Conservation (phyloP, 106 monocot species). For the Cymbidium sinense region DNA sequence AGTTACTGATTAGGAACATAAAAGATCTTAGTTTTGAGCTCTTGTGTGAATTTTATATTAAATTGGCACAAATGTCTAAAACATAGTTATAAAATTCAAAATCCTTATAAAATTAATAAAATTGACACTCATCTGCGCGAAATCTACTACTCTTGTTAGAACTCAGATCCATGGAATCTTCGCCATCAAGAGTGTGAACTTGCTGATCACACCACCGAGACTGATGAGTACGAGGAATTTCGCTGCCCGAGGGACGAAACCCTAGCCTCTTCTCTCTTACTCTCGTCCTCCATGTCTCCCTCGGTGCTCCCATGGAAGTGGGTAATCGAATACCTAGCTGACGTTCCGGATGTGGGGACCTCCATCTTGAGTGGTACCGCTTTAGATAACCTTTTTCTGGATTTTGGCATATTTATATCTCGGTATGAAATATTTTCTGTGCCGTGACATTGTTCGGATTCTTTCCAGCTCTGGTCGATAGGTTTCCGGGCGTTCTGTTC, state of each 20-base stretch:
- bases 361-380: slow-evolving; percentile 26
- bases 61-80: too few species aligned
- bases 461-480: slow-evolving; percentile 18
- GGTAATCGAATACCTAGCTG: slow-evolving; percentile 41
- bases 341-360: slow-evolving; percentile 8
- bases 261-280: neutral
- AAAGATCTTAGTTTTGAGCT: too few species aligned
- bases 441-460: slow-evolving; percentile 5
- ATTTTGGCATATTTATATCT: neutral
- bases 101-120: too few species aligned
- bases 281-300: neutral
- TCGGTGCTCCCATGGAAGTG: slow-evolving; percentile 19
- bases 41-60: too few species aligned
- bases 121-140: too few species aligned
- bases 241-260: neutral
- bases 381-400: neutral
- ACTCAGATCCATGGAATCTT: too few species aligned
- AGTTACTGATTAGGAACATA: too few species aligned
- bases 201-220: too few species aligned
- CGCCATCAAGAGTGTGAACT: too few species aligned
- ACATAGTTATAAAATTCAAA: too few species aligned
- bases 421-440: neutral
- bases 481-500: slow-evolving; percentile 14
- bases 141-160: too few species aligned
- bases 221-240: too few species aligned